These are phyloP conservation scores for Komagataella kurtzmanii DNA, from an alignment of 805 yeast species.

Conservation along the genomic window DNA sequence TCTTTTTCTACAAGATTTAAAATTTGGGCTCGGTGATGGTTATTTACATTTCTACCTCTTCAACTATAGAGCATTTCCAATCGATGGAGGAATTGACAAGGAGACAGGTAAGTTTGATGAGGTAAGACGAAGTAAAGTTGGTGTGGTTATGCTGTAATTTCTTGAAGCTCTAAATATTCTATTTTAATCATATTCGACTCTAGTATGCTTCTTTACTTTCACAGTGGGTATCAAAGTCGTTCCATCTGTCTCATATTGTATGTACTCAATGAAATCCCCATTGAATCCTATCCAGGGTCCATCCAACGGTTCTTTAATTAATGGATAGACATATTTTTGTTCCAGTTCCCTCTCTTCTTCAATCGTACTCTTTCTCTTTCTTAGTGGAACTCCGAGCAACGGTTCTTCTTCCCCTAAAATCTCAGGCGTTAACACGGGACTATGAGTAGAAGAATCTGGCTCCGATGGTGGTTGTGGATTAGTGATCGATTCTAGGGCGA, in stretches of 20 bases:
- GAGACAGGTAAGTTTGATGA: conserved; percentile 36
- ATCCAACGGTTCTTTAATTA: conserved; percentile 28
- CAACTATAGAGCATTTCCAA: conserved; percentile 75
- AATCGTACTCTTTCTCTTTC: conserved; percentile 33
- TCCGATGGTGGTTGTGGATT: conserved; percentile 26
- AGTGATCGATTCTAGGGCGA: conserved; percentile 46
- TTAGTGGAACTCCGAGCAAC: conserved; percentile 1
- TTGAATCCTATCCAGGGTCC: conserved; percentile 49
- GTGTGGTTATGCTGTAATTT: conserved; percentile 67
- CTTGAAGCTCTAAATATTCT: not conserved
- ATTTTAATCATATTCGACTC: conserved; percentile 10
- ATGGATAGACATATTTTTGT: conserved; percentile 37
- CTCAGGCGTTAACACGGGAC: not conserved
- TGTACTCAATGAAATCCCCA: conserved; percentile 32
- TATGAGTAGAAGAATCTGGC: conserved; percentile 28
- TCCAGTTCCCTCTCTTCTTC: conserved; percentile 43
- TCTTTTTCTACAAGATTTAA: conserved; percentile 64
- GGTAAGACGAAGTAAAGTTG: conserved; percentile 64
- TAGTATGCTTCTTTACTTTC: conserved; percentile 7
- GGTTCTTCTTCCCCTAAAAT: not conserved
- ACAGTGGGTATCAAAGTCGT: conserved; percentile 1
- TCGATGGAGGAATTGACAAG: conserved; percentile 65
- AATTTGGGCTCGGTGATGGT: conserved; percentile 93
- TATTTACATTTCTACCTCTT: conserved; percentile 80
- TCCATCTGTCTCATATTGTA: conserved; percentile 14